Evolutionary conservation across 805 yeast species (phyloP).

Genomic region (Lachancea lanzarotensis): DNA sequence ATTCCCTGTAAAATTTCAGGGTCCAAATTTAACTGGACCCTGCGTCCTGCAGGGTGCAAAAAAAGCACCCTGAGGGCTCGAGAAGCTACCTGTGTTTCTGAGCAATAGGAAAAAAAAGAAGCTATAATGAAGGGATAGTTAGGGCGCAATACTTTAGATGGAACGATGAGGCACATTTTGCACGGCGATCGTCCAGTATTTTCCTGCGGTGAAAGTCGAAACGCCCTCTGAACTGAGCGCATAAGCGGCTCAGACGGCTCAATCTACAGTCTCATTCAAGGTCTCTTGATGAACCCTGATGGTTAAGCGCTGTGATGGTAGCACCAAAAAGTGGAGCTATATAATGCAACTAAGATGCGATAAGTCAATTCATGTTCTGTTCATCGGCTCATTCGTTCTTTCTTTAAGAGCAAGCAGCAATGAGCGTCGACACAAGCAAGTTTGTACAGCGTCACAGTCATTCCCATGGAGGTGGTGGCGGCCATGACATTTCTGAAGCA

Average conservation of each 20-base stretch:
- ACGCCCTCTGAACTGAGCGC: too few relatives aligned
- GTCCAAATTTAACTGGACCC: not conserved
- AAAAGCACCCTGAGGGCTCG: too few relatives aligned
- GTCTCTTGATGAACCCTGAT: not conserved
- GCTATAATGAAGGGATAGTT: not conserved
- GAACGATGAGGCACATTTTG: too few relatives aligned
- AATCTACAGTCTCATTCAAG: not conserved
- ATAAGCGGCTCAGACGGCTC: not conserved
- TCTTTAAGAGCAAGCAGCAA: not conserved
- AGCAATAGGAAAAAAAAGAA: not conserved
- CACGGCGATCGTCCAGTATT: too few relatives aligned
- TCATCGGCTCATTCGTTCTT: too few relatives aligned
- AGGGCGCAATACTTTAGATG: too few relatives aligned
- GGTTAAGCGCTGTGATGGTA: not conserved
- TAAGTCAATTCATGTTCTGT: too few relatives aligned
- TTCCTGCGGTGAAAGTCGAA: too few relatives aligned
- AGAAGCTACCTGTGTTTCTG: not conserved
- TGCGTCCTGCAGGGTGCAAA: not conserved
- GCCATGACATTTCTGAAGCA: not conserved
- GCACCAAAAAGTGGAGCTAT: not conserved
- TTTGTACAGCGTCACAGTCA: slow-evolving; percentile 5
- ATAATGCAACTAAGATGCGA: not conserved
- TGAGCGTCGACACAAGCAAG: not conserved
- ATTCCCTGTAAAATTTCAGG: not conserved
- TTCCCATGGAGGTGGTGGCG: not conserved